These are phyloP conservation scores for Neurospora hispaniola DNA, from an alignment of 495 filamentous ascomycete species.

Conservation along the genomic window DNA sequence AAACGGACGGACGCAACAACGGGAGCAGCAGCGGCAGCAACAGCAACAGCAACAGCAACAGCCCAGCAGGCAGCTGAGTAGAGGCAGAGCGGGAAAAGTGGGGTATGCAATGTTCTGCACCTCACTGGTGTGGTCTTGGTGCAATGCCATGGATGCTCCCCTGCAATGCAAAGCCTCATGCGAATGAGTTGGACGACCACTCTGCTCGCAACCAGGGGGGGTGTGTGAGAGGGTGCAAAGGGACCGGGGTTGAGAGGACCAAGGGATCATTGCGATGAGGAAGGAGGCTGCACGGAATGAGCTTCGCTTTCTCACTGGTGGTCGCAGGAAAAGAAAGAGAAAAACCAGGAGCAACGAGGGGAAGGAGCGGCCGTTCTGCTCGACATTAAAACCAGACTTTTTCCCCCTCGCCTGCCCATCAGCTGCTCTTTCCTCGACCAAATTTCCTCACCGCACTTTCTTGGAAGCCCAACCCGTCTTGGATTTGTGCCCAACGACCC, in stretches of 20 bases:
- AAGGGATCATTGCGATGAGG: slow-evolving; percentile 4
- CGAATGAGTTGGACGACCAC: background rate
- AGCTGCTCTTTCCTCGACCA: slow-evolving; percentile 22
- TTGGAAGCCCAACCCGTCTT: slow-evolving; percentile 35
- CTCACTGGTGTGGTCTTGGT: background rate
- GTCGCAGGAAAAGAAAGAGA: background rate
- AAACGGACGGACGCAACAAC: background rate
- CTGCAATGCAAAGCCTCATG: background rate
- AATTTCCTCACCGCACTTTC: slow-evolving; percentile 20
- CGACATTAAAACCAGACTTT: slow-evolving; percentile 36
- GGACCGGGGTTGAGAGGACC: background rate
- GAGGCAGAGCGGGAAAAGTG: slow-evolving; percentile 9
- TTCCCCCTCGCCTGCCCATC: slow-evolving; percentile 40
- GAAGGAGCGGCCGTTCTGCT: slow-evolving; percentile 4
- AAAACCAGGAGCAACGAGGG: background rate
- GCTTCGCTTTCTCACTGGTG: background rate
- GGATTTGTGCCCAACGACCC: slow-evolving; percentile 34
- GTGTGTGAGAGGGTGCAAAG: background rate
- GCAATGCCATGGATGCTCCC: background rate
- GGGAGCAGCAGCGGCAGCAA: background rate
- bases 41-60: background rate
- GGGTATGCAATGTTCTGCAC: slow-evolving; percentile 2
- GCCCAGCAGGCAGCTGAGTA: background rate
- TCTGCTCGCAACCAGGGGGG: background rate
- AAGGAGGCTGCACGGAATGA: background rate